These are phyloP conservation scores for Mycosarcoma mackinlayi DNA, from an alignment of 1,284 basidiomycete genomes.

Conservation along the genomic window DNA sequence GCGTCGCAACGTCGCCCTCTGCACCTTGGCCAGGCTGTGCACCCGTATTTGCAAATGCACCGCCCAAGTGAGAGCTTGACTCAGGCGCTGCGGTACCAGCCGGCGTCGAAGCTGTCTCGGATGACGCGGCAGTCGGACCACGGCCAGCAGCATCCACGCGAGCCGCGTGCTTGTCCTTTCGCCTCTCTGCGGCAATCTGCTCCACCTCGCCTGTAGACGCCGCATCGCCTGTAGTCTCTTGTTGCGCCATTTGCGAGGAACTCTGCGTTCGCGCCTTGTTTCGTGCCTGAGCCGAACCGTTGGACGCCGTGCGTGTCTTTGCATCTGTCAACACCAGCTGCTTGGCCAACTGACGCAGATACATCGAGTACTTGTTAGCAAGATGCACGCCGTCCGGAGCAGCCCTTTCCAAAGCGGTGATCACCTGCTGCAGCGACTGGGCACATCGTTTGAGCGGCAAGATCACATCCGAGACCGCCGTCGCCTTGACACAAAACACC, in stretches of 20 bases:
- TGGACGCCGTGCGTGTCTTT: conserved; percentile 26
- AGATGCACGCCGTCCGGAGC: conserved; percentile 51
- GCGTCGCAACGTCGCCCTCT: not conserved
- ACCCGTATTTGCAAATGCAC: not conserved
- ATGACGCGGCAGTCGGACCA: not conserved
- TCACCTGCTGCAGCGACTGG: conserved; percentile 49
- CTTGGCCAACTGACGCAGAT: conserved; percentile 46
- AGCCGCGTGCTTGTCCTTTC: conserved; percentile 1
- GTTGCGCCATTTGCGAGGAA: conserved; percentile 5
- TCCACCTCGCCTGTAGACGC: conserved; percentile 9
- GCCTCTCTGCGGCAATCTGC: not conserved
- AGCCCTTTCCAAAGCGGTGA: conserved; percentile 39
- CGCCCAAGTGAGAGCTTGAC: not conserved
- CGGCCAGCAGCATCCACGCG: not conserved
- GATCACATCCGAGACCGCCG: conserved; percentile 50
- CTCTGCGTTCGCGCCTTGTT: conserved; percentile 21
- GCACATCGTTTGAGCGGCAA: conserved; percentile 49
- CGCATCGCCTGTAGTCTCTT: not conserved
- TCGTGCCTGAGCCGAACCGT: conserved; percentile 6
- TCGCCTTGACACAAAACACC: conserved; percentile 53
- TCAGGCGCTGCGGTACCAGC: not conserved
- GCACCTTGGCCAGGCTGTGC: not conserved
- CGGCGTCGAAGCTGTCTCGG: not conserved
- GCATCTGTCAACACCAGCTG: conserved; percentile 49
- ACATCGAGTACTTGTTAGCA: conserved; percentile 47